Evolutionary conservation across 345 rosid genomes (phyloP).

Genomic region (Clarkia xantiana): DNA sequence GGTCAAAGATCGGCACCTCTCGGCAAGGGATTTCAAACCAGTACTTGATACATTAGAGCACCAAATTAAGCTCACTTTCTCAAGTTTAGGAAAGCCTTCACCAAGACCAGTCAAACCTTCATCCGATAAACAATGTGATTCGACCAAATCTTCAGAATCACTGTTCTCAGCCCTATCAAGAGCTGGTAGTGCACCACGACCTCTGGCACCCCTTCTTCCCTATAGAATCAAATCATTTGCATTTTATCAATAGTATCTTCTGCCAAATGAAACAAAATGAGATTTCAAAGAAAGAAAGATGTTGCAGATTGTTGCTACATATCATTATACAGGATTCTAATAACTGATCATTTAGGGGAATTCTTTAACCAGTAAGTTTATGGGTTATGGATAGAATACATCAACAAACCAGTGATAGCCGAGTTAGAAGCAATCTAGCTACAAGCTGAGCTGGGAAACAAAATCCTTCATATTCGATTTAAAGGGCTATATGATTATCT

Average conservation of each 20-base stretch:
- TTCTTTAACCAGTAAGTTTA: too few relatives aligned
- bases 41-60: constrained; percentile 59
- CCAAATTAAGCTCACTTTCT: constrained; percentile 74
- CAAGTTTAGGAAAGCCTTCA: constrained; percentile 50
- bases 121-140: constrained; percentile 50
- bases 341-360: too few relatives aligned
- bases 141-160: constrained; percentile 18
- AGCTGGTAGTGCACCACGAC: constrained; percentile 15
- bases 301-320: not conserved
- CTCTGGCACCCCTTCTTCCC: constrained; percentile 33
- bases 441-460: too few relatives aligned
- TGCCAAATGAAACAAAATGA: constrained; percentile 1
- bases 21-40: constrained; percentile 54
- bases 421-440: too few relatives aligned
- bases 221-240: constrained; percentile 9
- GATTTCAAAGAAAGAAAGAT: not conserved
- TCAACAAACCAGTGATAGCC: too few relatives aligned
- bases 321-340: too few relatives aligned
- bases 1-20: constrained; percentile 42
- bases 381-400: too few relatives aligned
- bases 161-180: constrained; percentile 15
- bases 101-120: constrained; percentile 50
- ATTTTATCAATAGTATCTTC: too few relatives aligned
- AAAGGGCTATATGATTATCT: too few relatives aligned
- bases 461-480: too few relatives aligned